Evolutionary conservation across 768 basidiomycete species (phyloP), one percentile per base, ranked within the genome.

Genomic region (Boletus rubescentipes): DNA sequence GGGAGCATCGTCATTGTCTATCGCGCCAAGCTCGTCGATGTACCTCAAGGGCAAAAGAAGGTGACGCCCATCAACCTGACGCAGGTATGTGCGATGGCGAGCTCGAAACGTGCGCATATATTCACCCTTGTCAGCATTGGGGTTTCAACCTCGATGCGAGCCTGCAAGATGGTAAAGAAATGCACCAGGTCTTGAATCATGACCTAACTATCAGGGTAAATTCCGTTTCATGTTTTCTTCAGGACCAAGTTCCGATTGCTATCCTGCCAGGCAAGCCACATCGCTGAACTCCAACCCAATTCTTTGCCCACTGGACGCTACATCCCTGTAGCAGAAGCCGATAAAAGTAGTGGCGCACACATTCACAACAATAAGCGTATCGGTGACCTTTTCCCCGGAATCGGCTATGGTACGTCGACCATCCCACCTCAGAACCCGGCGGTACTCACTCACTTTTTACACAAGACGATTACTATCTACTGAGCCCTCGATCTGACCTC

Each of bases 141-240:
- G 89, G 88, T 29, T 90, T 89, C 74, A 90, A 91, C 63, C 79
- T 90, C 11, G 85, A 88, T 32, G 87, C 85, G 1, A 89, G 86
- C 61, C 71, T 86, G 38, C 64, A 73, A 37, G 64, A 70, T 8
- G 75, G 72, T 7, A 61, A 69, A 3, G 77, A 79, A 32, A 65
- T 72, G 15, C 68, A 81, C 30, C 74, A 75, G 26, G 77, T 90
- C 37, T 77, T 81, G 61, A 73, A 80, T 36, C 86, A 80, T 58
- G 61, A 65, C 44, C 56, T 80, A 11, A 67, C 63, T 16, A 73
- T 80, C 58, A 73, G 73, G 65, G 76, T 73, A 40, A n/a, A 52
- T 53, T 18, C 3, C 2, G 49, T 15, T 34, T 16, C 26, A 39
- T 15, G 16, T 43, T 26, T 39, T 32, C 16, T 53, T 16, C 3